phyloP scores from a whole-genome alignment of 352 stramenopile species.

The Phytophthora tubulina region DNA sequence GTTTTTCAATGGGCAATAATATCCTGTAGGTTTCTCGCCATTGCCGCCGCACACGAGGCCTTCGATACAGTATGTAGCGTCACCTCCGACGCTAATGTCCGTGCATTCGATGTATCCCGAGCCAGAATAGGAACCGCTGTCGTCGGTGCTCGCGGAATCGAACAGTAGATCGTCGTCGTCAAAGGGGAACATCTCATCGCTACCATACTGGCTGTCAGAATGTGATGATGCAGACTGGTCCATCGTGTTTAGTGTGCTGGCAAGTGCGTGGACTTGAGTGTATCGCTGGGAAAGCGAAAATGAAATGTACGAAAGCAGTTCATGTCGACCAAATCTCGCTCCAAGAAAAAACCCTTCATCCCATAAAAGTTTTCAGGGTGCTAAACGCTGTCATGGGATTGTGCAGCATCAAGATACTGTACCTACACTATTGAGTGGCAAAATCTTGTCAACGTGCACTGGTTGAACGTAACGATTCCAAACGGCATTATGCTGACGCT shows the following conservation, averaged over 20 bases:
- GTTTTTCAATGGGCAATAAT: constrained; percentile 41
- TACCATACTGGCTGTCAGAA: constrained; percentile 1
- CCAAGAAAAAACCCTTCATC: neutral
- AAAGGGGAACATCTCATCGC: neutral
- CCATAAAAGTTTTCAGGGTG: neutral
- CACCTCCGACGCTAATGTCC: constrained; percentile 46
- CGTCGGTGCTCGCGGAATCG: neutral
- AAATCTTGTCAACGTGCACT: too few relatives aligned
- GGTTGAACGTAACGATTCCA: too few relatives aligned
- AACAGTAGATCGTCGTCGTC: constrained; percentile 7
- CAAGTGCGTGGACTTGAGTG: neutral
- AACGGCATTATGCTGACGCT: too few relatives aligned
- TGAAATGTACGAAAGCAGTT: neutral
- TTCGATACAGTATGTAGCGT: constrained; percentile 54
- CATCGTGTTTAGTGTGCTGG: neutral
- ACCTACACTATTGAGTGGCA: neutral
- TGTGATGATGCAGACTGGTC: neutral
- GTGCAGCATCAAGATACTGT: neutral
- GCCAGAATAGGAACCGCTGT: constrained; percentile 2
- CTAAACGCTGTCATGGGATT: constrained; percentile 1
- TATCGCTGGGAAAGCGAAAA: constrained; percentile 13
- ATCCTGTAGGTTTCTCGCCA: constrained; percentile 35
- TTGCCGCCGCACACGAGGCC: constrained; percentile 47
- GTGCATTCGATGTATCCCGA: constrained; percentile 34
- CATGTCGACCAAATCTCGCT: neutral